These are phyloP conservation scores for Anthracocystis setariae DNA, from an alignment of 1,284 basidiomycete genomes.

Conservation along the genomic window DNA sequence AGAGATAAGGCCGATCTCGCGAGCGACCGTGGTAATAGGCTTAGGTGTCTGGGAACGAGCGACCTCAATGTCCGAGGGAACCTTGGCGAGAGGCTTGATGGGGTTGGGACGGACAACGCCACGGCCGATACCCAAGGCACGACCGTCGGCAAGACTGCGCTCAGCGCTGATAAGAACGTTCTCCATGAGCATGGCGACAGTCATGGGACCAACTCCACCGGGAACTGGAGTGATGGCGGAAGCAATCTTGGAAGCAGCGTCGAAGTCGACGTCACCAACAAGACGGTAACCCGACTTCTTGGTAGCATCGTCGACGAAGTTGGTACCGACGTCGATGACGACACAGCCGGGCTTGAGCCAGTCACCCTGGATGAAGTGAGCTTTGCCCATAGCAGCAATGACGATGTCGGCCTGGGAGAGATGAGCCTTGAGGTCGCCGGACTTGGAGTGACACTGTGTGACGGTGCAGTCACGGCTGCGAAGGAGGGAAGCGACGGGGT, in stretches of 20 bases:
- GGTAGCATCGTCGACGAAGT: slow-evolving; percentile 82
- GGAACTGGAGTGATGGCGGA: slow-evolving; percentile 96
- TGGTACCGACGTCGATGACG: slow-evolving; percentile 82
- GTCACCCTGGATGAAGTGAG: slow-evolving; percentile 88
- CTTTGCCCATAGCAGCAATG: slow-evolving; percentile 90
- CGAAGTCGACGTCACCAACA: slow-evolving; percentile 94
- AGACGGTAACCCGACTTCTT: slow-evolving; percentile 96
- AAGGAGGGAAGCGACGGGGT: slow-evolving; percentile 89
- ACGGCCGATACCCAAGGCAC: slow-evolving; percentile 73
- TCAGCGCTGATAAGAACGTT: slow-evolving; percentile 87
- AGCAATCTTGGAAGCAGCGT: slow-evolving; percentile 79
- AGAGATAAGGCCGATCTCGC: slow-evolving; percentile 86
- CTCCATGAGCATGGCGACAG: slow-evolving; percentile 96
- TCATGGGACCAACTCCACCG: slow-evolving; percentile 95
- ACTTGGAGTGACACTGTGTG: slow-evolving; percentile 94
- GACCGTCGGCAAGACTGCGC: slow-evolving; percentile 78
- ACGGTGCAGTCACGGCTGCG: slow-evolving; percentile 92
- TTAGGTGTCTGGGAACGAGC: slow-evolving; percentile 95
- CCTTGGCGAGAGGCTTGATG: slow-evolving; percentile 81
- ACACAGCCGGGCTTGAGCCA: slow-evolving; percentile 94
- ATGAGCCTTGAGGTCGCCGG: slow-evolving; percentile 78
- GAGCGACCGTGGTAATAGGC: slow-evolving; percentile 82
- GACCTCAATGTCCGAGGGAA: slow-evolving; percentile 87
- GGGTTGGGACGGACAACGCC: slow-evolving; percentile 80
- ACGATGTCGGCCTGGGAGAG: slow-evolving; percentile 89